Conservation (phyloP, 805 yeast genomes). For the Komagataella kurtzmanii region DNA sequence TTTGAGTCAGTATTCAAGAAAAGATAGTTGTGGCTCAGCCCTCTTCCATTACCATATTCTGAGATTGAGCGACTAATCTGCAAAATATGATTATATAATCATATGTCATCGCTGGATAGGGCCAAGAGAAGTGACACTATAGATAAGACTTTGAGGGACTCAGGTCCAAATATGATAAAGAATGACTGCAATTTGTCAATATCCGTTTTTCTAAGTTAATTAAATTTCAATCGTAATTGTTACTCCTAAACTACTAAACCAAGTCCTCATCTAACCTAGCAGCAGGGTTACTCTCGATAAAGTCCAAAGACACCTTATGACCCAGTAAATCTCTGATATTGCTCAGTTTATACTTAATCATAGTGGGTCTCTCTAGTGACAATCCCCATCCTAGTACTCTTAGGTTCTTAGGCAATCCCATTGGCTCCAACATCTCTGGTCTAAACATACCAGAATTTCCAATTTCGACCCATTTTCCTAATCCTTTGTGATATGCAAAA, state of each 20-base stretch:
- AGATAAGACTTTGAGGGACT: not conserved
- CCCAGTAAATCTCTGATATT: constrained; percentile 95
- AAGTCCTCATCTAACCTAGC: constrained; percentile 82
- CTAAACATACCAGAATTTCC: constrained; percentile 99
- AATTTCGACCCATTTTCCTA: constrained; percentile 96
- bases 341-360: constrained; percentile 94
- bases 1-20: not conserved
- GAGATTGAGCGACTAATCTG: not conserved
- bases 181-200: not conserved
- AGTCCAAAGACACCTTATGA: constrained; percentile 89
- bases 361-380: constrained; percentile 95
- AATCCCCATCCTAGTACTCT: constrained; percentile 97
- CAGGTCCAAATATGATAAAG: not conserved
- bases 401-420: constrained; percentile 93
- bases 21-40: not conserved
- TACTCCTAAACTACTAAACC: not conserved
- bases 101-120: no score
- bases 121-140: not conserved
- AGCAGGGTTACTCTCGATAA: constrained; percentile 93
- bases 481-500: constrained; percentile 90
- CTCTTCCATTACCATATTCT: no score
- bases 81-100: not conserved
- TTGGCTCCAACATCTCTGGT: constrained; percentile 97
- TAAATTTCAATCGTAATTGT: not conserved
- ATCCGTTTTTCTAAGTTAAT: not conserved